Evolutionary conservation across 2,329 filamentous ascomycete genomes (phyloP), one percentile per base, ranked within the genome.

Genomic region (Cladosporium cucumerinum): DNA sequence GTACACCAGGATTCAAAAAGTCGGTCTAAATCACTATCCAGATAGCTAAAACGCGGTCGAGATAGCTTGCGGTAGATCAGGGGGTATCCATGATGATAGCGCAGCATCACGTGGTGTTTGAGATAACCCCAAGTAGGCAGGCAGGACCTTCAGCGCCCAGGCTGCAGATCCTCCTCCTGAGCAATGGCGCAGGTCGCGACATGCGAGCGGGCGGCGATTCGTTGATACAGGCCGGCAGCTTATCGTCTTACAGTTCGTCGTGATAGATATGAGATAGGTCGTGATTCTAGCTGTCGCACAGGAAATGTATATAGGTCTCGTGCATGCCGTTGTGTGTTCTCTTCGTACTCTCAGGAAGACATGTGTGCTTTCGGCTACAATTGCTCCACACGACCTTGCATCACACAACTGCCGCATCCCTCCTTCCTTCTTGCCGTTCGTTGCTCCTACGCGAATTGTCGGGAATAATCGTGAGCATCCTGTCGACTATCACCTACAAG

Each of bases 241-340:
- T 62, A 62, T 62, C 60, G 60, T 62, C 49, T 46, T 62, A 49
- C 60, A 62, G 60, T 62, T 32, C 55, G 48, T 39, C 48, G 60
- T 62, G 60, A 46, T 54, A 62, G 60, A 62, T 62, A 62, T 43
- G 28, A 62, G 60, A 62, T 62, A 62, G 48, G 60, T 62, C 49
- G 60, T 43, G 49, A 62, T 32, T 43, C 59, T 26, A 55, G 25
- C 34, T 43, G 25, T 28, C 60, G 28, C 30, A 46, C n/a, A 28
- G 5, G 43, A 14, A 23, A 32, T 7, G 28, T 62, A 62, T 62
- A 62, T 54, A 62, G 32, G 30, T 54, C 48, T 62, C 28, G 32
- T 54, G n/a, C 25, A n/a, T 55, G 32, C 60, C 34, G 25, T 18
- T 62, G 60, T 16, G 23, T 11, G 49, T 28, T 46, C 21, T 54